These are phyloP conservation scores for Schizophyllum commune DNA, from an alignment of 1,284 basidiomycete genomes.

Conservation along the genomic window DNA sequence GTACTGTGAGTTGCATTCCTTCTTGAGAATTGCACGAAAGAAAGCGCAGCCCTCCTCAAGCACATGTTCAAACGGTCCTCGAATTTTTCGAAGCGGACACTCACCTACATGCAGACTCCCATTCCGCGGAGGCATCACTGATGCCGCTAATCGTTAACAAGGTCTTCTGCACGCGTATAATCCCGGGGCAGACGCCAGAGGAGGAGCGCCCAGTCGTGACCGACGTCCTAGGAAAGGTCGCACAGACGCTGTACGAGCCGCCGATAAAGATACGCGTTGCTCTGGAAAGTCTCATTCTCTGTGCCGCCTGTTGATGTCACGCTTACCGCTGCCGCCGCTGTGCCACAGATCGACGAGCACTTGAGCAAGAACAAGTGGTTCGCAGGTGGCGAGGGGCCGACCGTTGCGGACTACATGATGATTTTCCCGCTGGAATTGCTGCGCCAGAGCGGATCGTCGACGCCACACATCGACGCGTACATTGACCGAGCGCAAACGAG, in stretches of 20 bases:
- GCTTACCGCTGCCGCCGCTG: too few species aligned
- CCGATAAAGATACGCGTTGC: constrained; percentile 22
- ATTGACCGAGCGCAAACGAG: not conserved
- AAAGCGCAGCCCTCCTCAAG: too few species aligned
- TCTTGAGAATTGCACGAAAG: too few species aligned
- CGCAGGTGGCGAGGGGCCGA: constrained; percentile 28
- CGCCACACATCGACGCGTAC: not conserved
- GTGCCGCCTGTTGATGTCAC: too few species aligned
- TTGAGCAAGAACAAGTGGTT: constrained; percentile 28
- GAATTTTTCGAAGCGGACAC: too few species aligned
- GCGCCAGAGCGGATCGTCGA: not conserved
- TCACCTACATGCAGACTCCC: constrained; percentile 20
- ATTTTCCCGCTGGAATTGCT: constrained; percentile 25
- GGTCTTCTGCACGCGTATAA: constrained; percentile 21
- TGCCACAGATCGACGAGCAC: constrained; percentile 26
- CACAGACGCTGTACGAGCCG: constrained; percentile 21
- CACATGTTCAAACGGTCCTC: too few species aligned
- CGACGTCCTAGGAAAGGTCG: constrained; percentile 22
- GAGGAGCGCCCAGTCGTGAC: constrained; percentile 27
- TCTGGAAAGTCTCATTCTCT: constrained; percentile 17
- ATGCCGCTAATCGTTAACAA: constrained; percentile 30
- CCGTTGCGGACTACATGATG: constrained; percentile 36
- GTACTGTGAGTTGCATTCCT: constrained; percentile 24
- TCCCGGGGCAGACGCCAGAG: constrained; percentile 26
- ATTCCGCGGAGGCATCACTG: constrained; percentile 34